Evolutionary conservation across 371 early-diverging fungal species (phyloP), one percentile per base, ranked within the genome.

Genomic region (Lichtheimia ramosa): DNA sequence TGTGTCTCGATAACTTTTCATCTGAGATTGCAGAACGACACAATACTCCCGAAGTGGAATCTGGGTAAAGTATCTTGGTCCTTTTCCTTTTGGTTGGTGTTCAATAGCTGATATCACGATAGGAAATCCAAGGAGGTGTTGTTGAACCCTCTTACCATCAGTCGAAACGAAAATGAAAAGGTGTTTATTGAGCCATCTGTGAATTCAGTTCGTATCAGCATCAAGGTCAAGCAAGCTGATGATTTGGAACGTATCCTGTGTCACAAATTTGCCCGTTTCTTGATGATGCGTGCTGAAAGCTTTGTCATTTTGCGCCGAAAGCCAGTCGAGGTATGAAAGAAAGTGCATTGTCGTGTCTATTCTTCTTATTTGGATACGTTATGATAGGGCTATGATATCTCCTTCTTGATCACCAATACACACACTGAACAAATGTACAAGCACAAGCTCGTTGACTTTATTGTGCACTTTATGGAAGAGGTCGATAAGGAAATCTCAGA

Each of bases 401-500:
- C 91, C 51, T 96, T 97, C 80, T 71, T 97, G 64, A 89, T 97
- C 58, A 97, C 97, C 52, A 96, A 97, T 78, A 84, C 89, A 72
- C 97, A 98, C 69, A 94, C 96, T 12, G 96, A 96, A 70, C 92
- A 91, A 74, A 96, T 97, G 97, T 92, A 85, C 75, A 96, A 96
- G 83, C 95, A 96, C 82, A 98, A 98, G 74, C 78, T 98, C 61
- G 97, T 98, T 13, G 98, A 97, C 70, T 98, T 98, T 70, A 93
- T 97, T 74, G 90, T 97, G 54, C 91, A 94, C 76, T 97, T 98
- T 67, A 96, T 98, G 98, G 97, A 98, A 73, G 97, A 95, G 60
- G 96, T 98, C 23, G 98, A 98, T 75, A 96, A 95, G 84, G 98
- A 98, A 72, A 98, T 98, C 63, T 91, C 91, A 65, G 97, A 97